Conservation (phyloP, 768 basidiomycete species). For the Suillus discolor region DNA sequence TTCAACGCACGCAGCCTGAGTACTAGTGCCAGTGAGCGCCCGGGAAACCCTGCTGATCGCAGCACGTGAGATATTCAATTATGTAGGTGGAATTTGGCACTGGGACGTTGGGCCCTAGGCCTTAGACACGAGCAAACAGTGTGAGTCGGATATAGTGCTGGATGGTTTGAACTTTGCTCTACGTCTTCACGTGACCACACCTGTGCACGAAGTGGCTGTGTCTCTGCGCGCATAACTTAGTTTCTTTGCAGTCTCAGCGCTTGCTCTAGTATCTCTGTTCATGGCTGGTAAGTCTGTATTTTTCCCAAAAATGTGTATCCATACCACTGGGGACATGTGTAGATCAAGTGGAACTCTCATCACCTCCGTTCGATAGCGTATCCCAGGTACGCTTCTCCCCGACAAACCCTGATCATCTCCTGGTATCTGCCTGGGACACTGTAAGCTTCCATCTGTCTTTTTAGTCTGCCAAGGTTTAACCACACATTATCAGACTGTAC, state of each 20-base stretch:
- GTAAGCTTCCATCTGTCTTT: conserved; percentile 31
- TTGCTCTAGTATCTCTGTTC: background rate
- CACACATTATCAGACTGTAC: conserved; percentile 54
- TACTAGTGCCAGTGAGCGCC: background rate
- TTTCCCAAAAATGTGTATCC: background rate
- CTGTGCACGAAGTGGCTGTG: background rate
- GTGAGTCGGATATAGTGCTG: background rate
- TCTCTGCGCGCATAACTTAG: background rate
- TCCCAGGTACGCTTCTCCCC: conserved; percentile 83
- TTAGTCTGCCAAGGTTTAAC: conserved; percentile 36
- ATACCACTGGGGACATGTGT: background rate
- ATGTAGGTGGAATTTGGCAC: background rate
- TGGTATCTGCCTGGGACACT: conserved; percentile 93
- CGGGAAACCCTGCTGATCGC: background rate
- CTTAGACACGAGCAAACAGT: background rate
- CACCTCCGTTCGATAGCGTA: conserved; percentile 85
- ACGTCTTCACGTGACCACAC: background rate
- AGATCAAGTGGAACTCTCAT: conserved; percentile 50
- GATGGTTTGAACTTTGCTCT: no score
- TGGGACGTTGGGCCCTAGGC: no score
- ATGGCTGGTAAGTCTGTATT: background rate
- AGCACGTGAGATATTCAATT: background rate
- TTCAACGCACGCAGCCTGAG: background rate
- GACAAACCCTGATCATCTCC: conserved; percentile 70
- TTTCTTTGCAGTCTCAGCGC: background rate